A percentile compares a stretch with the other conserved stretches of the same genome.
phyloP scores from a whole-genome alignment of 169 alveolate species.

The Plasmodium sp. region DNA sequence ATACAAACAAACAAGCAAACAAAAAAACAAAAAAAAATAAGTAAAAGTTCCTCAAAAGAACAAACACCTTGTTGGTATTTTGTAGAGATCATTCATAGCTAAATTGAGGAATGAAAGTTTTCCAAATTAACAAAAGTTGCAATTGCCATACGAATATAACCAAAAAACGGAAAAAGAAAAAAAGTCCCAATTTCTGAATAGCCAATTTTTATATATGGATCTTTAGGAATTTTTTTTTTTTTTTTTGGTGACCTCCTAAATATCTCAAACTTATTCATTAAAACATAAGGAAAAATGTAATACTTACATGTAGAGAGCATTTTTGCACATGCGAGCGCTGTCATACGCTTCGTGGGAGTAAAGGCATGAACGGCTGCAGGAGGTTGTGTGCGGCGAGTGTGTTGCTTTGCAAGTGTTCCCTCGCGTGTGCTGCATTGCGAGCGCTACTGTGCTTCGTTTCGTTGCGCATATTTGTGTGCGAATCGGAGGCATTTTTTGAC shows the following conservation, averaged over 20 bases:
- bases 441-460: neutral
- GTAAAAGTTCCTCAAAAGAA: neutral
- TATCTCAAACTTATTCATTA: conserved; percentile 40
- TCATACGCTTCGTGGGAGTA: neutral
- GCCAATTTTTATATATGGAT: conserved; percentile 54
- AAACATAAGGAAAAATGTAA: conserved; percentile 66
- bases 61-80: conserved; percentile 10
- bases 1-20: neutral
- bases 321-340: neutral
- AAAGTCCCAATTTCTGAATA: conserved; percentile 13
- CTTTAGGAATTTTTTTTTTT: conserved; percentile 32
- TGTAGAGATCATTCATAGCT: neutral
- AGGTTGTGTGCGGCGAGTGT: neutral
- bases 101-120: conserved; percentile 47
- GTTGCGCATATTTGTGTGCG: neutral
- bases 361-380: neutral
- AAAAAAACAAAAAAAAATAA: neutral
- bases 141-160: neutral
- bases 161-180: neutral
- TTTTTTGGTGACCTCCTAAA: conserved; percentile 31
- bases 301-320: conserved; percentile 6
- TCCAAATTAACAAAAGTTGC: conserved; percentile 22
- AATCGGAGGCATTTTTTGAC: neutral
- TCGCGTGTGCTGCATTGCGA: neutral
- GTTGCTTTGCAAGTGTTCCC: neutral